A percentile compares a stretch with the other conserved stretches of the same genome.
phyloP scores from a whole-genome alignment of 1,284 basidiomycete genomes.

The Apiotrichum porosum region DNA sequence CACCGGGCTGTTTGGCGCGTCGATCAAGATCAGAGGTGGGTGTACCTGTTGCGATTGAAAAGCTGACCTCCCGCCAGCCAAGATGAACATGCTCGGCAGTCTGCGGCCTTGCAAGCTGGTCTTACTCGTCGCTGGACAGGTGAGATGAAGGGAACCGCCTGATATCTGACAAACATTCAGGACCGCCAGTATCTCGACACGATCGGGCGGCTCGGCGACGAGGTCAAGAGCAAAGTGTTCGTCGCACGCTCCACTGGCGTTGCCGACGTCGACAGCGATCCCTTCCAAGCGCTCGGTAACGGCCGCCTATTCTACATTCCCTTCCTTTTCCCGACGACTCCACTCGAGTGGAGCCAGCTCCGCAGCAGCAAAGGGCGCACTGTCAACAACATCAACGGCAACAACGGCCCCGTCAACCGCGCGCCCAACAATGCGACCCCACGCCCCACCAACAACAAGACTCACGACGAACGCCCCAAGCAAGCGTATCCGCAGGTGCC shows the following conservation, averaged over 20 bases:
- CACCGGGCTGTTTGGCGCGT: slow-evolving; percentile 56
- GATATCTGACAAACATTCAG: slow-evolving; percentile 1
- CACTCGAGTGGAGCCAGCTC: slow-evolving; percentile 8
- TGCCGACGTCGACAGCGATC: slow-evolving; percentile 12
- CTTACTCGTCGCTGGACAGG: slow-evolving; percentile 11
- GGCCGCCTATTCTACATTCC: slow-evolving; percentile 17
- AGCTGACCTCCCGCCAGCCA: slow-evolving; percentile 3
- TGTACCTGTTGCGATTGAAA: accelerated
- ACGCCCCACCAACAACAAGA: too few relatives aligned
- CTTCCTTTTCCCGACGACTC: slow-evolving; percentile 12
- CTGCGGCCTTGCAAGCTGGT: slow-evolving; percentile 14
- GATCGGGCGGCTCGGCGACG: background rate
- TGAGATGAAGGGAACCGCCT: background rate
- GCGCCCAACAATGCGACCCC: too few relatives aligned
- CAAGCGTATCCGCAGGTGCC: too few relatives aligned
- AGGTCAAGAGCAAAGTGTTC: slow-evolving; percentile 11
- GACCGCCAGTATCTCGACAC: slow-evolving; percentile 11
- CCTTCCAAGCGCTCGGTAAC: slow-evolving; percentile 19
- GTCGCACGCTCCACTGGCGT: slow-evolving; percentile 16
- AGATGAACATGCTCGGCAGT: slow-evolving; percentile 6
- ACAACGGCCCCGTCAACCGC: too few relatives aligned
- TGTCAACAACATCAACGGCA: too few relatives aligned
- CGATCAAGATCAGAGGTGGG: slow-evolving; percentile 23
- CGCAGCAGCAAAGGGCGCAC: too few relatives aligned
- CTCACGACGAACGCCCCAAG: too few relatives aligned